These are phyloP conservation scores for Rhodotorula sp. DNA, from an alignment of 1,284 basidiomycete species.

Conservation along the genomic window DNA sequence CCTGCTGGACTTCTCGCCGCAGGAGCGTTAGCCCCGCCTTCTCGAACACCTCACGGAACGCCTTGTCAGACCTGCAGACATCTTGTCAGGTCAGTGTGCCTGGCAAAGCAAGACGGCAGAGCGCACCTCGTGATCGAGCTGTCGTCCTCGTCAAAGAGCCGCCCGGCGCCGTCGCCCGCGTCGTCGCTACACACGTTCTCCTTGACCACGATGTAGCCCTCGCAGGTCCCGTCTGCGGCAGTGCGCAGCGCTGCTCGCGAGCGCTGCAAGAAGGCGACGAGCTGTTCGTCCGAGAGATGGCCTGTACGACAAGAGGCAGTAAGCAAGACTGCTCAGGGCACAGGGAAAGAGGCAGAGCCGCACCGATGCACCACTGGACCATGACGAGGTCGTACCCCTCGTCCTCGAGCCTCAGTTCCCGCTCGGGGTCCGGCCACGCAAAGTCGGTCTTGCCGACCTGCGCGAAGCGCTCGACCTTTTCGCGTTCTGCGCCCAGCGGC, in stretches of 20 bases:
- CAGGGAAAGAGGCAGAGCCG: neutral
- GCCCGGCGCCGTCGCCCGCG: conserved; percentile 59
- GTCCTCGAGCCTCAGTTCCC: conserved; percentile 39
- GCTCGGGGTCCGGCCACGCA: conserved; percentile 49
- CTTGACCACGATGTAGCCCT: conserved; percentile 72
- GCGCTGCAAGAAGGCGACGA: conserved; percentile 71
- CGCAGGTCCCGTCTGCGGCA: conserved; percentile 50
- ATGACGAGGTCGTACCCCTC: conserved; percentile 75
- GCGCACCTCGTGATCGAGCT: conserved; percentile 78
- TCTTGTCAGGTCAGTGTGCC: conserved; percentile 4
- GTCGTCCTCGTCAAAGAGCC: conserved; percentile 80
- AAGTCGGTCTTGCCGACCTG: conserved; percentile 48
- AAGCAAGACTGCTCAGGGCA: neutral
- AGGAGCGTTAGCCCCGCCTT: conserved; percentile 68
- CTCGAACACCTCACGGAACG: conserved; percentile 75
- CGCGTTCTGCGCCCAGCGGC: conserved; percentile 50
- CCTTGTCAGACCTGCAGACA: conserved; percentile 68
- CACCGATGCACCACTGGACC: conserved; percentile 91
- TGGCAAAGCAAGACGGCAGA: neutral
- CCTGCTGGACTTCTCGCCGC: conserved; percentile 68
- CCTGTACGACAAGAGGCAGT: conserved; percentile 44
- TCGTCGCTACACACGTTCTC: conserved; percentile 78
- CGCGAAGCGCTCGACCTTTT: conserved; percentile 22
- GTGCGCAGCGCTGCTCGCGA: conserved; percentile 61
- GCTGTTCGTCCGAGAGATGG: conserved; percentile 67